phyloP scores from a whole-genome alignment of 2,329 filamentous ascomycete species.

The Pseudohalonectria lignicola region DNA sequence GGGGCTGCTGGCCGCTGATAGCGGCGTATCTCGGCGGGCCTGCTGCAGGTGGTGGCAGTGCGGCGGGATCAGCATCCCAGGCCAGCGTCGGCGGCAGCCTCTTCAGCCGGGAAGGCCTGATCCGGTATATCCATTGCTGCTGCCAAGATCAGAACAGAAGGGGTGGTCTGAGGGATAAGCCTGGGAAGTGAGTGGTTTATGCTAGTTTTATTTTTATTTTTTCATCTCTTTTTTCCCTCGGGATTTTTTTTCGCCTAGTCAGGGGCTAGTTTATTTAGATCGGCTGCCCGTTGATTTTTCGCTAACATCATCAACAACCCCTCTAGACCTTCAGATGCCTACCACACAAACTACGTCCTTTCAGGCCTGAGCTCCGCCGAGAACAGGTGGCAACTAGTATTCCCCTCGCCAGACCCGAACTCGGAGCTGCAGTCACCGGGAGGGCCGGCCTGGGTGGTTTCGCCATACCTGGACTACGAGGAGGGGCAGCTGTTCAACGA shows the following conservation, averaged over 20 bases:
- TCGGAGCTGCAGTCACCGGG: background rate
- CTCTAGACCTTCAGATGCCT: conserved; percentile 65
- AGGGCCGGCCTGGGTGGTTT: conserved; percentile 27
- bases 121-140: conserved; percentile 81
- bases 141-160: conserved; percentile 62
- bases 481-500: conserved; percentile 58
- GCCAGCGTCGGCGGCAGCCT: conserved; percentile 29
- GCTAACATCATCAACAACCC: background rate
- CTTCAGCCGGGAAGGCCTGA: conserved; percentile 76
- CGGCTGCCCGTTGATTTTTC: no score
- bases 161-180: conserved; percentile 88
- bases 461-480: conserved; percentile 34
- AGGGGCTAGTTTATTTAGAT: no score
- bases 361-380: conserved; percentile 76
- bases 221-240: no score
- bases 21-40: conserved; percentile 62
- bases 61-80: no score
- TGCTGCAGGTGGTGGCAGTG: no score
- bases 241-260: no score
- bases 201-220: no score
- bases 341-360: conserved; percentile 89
- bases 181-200: conserved; percentile 59
- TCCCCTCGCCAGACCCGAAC: conserved; percentile 19
- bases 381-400: conserved; percentile 45
- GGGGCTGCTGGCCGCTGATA: conserved; percentile 85